A percentile compares a stretch with the other conserved stretches of the same genome.
Evolutionary conservation across 331 rosid species (phyloP).

Genomic region (Quercus tomentella): DNA sequence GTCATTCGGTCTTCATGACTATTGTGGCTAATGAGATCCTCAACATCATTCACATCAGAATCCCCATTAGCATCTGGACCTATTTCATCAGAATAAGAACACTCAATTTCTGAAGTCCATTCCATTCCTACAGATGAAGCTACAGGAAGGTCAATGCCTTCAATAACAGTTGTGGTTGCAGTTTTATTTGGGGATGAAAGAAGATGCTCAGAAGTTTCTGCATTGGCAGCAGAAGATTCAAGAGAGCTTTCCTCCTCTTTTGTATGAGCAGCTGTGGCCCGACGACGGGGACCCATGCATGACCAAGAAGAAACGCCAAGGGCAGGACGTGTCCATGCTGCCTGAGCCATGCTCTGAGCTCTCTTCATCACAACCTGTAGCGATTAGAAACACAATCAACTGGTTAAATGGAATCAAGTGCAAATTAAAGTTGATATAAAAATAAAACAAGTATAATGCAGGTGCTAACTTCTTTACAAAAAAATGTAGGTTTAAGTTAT

Average conservation of each 20-base stretch:
- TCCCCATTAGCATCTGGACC: constrained; percentile 21
- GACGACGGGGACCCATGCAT: constrained; percentile 86
- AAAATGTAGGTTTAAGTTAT: background rate
- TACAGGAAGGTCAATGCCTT: constrained; percentile 49
- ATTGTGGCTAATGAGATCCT: constrained; percentile 35
- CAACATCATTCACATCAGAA: constrained; percentile 29
- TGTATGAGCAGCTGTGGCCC: constrained; percentile 35
- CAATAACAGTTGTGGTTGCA: constrained; percentile 28
- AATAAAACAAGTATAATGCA: background rate
- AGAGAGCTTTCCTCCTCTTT: constrained; percentile 36
- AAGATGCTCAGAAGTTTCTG: constrained; percentile 46
- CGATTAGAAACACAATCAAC: constrained; percentile 17
- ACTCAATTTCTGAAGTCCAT: constrained; percentile 73
- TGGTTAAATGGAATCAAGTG: background rate
- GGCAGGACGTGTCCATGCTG: constrained; percentile 88
- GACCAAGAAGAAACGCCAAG: constrained; percentile 80
- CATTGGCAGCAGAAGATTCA: constrained; percentile 21
- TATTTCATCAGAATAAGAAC: constrained; percentile 37
- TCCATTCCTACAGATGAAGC: constrained; percentile 52
- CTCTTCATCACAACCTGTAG: constrained; percentile 84
- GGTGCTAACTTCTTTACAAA: background rate
- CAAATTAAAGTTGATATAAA: background rate
- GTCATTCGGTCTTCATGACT: constrained; percentile 59
- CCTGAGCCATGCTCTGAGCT: constrained; percentile 93
- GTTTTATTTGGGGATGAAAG: constrained; percentile 37